A percentile compares a stretch with the other conserved stretches of the same genome.
Conservation (phyloP, 306 rosid genomes). For the Gastrolobium villosum region DNA sequence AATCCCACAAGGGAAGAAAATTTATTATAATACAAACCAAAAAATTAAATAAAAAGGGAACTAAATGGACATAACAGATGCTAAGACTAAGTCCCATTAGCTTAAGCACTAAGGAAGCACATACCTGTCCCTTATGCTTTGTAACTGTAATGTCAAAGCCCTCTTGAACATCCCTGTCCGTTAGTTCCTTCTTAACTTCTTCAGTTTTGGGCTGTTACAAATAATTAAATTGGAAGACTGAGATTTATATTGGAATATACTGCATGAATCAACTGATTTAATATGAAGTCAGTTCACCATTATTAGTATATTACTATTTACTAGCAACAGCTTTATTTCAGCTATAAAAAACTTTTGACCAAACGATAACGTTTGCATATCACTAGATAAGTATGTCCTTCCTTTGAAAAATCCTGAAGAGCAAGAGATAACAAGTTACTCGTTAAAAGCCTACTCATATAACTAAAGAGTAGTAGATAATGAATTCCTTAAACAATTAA, state of each 20-base stretch:
- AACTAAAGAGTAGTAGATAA: conserved; percentile 1
- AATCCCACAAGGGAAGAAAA: conserved; percentile 11
- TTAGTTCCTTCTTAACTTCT: conserved; percentile 87
- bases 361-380: not conserved
- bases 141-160: conserved; percentile 89
- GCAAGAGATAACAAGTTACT: not conserved
- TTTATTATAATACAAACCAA: conserved; percentile 29
- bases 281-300: not conserved
- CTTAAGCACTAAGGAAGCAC: conserved; percentile 38
- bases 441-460: not conserved
- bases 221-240: conserved; percentile 41
- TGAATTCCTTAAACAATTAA: not conserved
- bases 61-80: conserved; percentile 7
- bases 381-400: conserved; percentile 12
- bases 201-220: conserved; percentile 83
- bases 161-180: conserved; percentile 82
- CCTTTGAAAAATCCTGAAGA: conserved; percentile 1
- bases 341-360: conserved; percentile 18
- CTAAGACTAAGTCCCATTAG: conserved; percentile 39
- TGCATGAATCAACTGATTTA: conserved; percentile 26
- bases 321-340: conserved; percentile 11
- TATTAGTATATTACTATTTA: not conserved
- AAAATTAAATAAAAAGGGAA: conserved; percentile 31
- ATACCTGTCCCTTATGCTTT: conserved; percentile 91
- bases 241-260: conserved; percentile 37